Evolutionary conservation across 1,284 basidiomycete genomes (phyloP), one percentile per base, ranked within the genome.

Genomic region (Paramarasmius palmivorus): DNA sequence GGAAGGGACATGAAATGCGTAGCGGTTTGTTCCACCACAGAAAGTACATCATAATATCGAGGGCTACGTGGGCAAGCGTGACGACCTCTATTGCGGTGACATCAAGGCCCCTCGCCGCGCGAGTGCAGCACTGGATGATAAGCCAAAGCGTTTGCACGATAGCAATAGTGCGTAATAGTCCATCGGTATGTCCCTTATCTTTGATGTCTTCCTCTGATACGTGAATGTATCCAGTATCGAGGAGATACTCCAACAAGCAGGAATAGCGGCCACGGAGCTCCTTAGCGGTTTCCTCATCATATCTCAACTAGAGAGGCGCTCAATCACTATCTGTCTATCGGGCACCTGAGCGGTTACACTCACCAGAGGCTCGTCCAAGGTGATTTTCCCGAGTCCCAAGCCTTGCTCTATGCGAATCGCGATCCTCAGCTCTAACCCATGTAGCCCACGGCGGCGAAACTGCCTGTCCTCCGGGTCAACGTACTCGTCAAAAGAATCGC

Each of bases 1-100:
- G 47, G 12, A 58, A 42, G 5, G 54, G 45, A 26, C 19, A 42
- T 5, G 14, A 20, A 10, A 58, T 48, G 14, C 51, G 40, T n/a
- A 46, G 47, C 5, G 60, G 60, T 42, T 61, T 61, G 17, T 56
- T 44, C 57, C 55, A 62, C 61, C 59, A 62, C 8, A 59, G 42
- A 2, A 39, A 36, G 22, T 59, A 61, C 6, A 46, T 56, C 6
- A 52, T 34, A 29, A 52, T n/a, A 50, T 51, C 59, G 22, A 62
- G 46, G 5, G 36, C 25, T 7, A 53, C 55, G 45, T 52, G 61
- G 5, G 61, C 59, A 34, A 57, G 19, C 12, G 61, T 61, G 23
- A 56, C 34, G 10, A 62, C 39, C 45, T 60, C 59, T 15, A 62
- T 49, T 29, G 58, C 53, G 32, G 59, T 61, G 19, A 57, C 25